Conservation (phyloP, 257 asterid species). For the Capsicum rhomboideum region DNA sequence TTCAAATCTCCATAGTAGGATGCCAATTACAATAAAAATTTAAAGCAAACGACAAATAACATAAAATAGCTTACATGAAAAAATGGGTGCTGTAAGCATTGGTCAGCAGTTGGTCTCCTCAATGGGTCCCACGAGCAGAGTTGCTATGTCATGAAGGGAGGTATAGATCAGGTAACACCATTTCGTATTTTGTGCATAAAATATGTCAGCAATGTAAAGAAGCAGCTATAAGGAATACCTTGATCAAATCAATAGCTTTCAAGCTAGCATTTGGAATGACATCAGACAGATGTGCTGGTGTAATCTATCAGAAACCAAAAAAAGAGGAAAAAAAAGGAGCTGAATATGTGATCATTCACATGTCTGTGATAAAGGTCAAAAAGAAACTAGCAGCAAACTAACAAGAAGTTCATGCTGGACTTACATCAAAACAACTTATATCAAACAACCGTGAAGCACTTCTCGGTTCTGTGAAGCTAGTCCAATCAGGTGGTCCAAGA, state of each 20-base stretch:
- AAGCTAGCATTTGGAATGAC: constrained; percentile 73
- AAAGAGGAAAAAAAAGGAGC: neutral
- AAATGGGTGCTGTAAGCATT: constrained; percentile 87
- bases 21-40: neutral
- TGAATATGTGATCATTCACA: neutral
- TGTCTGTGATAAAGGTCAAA: neutral
- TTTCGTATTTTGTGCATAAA: neutral
- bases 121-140: constrained; percentile 93
- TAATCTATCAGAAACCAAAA: constrained; percentile 32
- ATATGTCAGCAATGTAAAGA: neutral
- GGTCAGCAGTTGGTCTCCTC: constrained; percentile 90
- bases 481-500: constrained; percentile 86
- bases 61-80: constrained; percentile 51
- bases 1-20: neutral
- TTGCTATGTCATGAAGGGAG: constrained; percentile 43
- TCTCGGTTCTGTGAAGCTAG: constrained; percentile 61
- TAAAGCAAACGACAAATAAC: constrained; percentile 5
- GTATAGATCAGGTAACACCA: neutral
- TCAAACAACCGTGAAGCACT: constrained; percentile 54
- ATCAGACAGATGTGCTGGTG: constrained; percentile 55
- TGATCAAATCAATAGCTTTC: constrained; percentile 84
- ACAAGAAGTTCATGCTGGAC: constrained; percentile 15
- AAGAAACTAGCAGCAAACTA: neutral
- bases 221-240: constrained; percentile 32
- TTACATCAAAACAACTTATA: constrained; percentile 52